A percentile compares a stretch with the other conserved stretches of the same genome.
Conservation (phyloP, 805 yeast species). For the Pichia occidentalis region DNA sequence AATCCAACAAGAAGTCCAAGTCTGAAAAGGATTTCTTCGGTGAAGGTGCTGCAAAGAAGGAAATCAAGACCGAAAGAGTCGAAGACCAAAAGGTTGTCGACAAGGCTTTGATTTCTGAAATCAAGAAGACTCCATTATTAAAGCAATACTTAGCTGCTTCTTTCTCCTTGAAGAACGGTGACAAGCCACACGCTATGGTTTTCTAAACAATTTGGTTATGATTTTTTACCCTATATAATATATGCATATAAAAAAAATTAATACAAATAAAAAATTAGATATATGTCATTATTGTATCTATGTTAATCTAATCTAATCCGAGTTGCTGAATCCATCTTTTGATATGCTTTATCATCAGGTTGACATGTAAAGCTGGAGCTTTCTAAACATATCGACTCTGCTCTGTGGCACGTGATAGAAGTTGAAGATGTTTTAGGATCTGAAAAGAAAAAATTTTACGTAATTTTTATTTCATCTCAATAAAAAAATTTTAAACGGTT, state of each 20-base stretch:
- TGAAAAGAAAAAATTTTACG: too few species aligned
- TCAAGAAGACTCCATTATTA: conserved; percentile 95
- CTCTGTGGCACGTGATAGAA: too few species aligned
- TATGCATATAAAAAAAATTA: conserved; percentile 11
- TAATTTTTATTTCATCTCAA: too few species aligned
- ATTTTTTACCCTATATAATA: conserved; percentile 12
- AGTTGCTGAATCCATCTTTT: not conserved
- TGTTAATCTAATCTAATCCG: not conserved
- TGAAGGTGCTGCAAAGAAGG: conserved; percentile 71
- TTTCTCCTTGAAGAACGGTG: conserved; percentile 97
- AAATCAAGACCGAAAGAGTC: conserved; percentile 86
- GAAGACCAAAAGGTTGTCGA: conserved; percentile 96
- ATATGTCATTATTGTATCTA: not conserved
- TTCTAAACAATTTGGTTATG: conserved; percentile 48
- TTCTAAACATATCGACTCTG: too few species aligned
- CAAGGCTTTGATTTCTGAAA: conserved; percentile 83
- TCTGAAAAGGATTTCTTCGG: conserved; percentile 90
- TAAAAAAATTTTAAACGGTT: too few species aligned
- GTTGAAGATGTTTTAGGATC: too few species aligned
- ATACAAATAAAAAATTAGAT: conserved; percentile 11
- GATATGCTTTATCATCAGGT: too few species aligned
- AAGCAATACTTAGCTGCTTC: conserved; percentile 93
- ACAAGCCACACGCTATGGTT: conserved; percentile 96
- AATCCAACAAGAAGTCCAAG: conserved; percentile 72
- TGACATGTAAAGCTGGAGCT: too few species aligned